phyloP scores from a whole-genome alignment of 2,329 filamentous ascomycete genomes.

The Cordyceps cicadae region DNA sequence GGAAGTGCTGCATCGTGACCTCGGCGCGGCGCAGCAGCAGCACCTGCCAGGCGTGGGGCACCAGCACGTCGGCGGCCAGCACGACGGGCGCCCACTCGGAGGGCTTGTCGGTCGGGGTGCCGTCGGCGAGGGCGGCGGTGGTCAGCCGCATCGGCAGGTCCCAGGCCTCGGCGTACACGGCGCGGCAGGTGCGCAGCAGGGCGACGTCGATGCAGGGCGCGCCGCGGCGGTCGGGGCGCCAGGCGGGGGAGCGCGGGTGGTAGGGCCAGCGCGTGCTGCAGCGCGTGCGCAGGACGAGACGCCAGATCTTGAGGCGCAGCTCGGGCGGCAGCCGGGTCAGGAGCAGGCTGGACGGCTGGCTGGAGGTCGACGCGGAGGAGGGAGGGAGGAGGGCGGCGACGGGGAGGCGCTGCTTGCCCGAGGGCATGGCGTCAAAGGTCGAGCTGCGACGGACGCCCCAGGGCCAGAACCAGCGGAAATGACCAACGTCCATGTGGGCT shows the following conservation, averaged over 20 bases:
- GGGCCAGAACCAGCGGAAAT: conserved; percentile 11
- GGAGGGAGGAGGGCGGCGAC: not conserved
- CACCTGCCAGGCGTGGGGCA: conserved; percentile 10
- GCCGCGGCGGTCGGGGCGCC: conserved; percentile 5
- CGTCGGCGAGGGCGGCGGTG: conserved; percentile 2
- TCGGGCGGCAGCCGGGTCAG: not conserved
- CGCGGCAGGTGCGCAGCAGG: conserved; percentile 7
- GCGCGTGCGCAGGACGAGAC: conserved; percentile 2
- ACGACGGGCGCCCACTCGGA: conserved; percentile 6
- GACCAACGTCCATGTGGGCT: conserved; percentile 5
- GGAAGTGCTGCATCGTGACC: conserved; percentile 4
- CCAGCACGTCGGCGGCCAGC: conserved; percentile 6
- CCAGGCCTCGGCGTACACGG: conserved; percentile 5
- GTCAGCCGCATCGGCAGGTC: conserved; percentile 8
- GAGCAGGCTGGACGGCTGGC: not conserved
- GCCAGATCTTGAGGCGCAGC: not conserved
- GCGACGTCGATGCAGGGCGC: conserved; percentile 7
- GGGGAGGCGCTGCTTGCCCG: conserved; percentile 3
- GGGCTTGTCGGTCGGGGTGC: conserved; percentile 1
- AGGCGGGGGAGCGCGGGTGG: not conserved
- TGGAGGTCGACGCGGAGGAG: not conserved
- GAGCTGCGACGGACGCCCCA: conserved; percentile 10
- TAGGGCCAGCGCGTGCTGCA: conserved; percentile 4
- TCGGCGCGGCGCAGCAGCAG: conserved; percentile 3
- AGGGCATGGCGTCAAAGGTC: conserved; percentile 8